Conservation (phyloP, 805 yeast species). For the Starmerella floricola region DNA sequence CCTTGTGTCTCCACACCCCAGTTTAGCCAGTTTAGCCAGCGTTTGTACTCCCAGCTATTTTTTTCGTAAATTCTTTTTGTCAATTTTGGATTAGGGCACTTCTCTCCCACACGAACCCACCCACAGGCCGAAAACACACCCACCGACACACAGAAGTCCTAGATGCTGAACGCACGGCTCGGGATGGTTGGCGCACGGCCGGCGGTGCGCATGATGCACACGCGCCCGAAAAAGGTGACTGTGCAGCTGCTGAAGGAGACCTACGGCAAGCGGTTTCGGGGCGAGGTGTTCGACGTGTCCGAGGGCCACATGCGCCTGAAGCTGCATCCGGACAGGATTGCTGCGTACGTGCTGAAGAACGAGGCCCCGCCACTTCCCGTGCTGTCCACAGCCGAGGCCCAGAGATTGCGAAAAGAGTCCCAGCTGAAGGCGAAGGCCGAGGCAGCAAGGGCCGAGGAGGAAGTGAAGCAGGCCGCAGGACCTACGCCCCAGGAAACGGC, state of each 20-base stretch:
- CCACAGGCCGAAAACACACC: too few species aligned
- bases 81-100: not conserved
- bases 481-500: constrained; percentile 1
- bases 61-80: too few species aligned
- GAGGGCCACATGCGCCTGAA: constrained; percentile 76
- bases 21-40: too few species aligned
- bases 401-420: constrained; percentile 4
- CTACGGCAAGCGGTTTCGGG: constrained; percentile 50
- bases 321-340: constrained; percentile 60
- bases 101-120: too few species aligned
- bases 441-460: not conserved
- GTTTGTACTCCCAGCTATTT: not conserved
- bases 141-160: too few species aligned
- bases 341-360: constrained; percentile 46
- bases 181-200: not conserved
- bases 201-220: constrained; percentile 15
- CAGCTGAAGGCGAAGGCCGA: constrained; percentile 5
- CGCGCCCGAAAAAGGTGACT: constrained; percentile 32
- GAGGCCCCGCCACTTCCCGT: constrained; percentile 24
- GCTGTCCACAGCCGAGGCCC: constrained; percentile 10
- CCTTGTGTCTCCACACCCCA: too few species aligned
- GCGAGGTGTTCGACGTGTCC: constrained; percentile 61
- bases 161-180: too few species aligned
- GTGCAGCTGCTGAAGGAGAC: constrained; percentile 68
- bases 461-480: not conserved